Conservation (phyloP, 345 rosid genomes). For the Salix exigua region DNA sequence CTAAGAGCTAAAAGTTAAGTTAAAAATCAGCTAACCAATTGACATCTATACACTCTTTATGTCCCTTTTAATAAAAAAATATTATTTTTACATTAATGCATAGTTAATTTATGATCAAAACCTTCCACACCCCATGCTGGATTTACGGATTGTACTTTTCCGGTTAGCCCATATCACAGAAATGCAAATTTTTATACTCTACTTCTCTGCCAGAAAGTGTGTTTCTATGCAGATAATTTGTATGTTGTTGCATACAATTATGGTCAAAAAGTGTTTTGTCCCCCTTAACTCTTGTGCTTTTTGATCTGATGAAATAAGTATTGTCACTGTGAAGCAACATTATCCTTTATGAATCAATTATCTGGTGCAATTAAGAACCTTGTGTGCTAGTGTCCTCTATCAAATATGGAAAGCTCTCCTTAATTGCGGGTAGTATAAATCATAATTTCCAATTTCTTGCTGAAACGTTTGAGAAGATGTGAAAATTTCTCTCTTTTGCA, state of each 20-base stretch:
- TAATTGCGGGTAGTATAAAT: not conserved
- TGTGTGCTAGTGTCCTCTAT: not conserved
- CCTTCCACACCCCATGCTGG: too few relatives aligned
- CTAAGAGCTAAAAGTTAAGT: not conserved
- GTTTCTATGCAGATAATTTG: not conserved
- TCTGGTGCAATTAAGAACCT: constrained; percentile 11
- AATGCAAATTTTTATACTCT: too few relatives aligned
- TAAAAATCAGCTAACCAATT: not conserved
- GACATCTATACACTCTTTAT: too few relatives aligned
- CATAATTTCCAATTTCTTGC: not conserved
- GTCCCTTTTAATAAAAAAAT: too few relatives aligned
- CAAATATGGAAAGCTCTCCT: not conserved
- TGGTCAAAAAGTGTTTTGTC: not conserved
- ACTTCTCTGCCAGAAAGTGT: not conserved
- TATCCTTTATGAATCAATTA: constrained; percentile 6
- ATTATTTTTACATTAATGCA: too few relatives aligned
- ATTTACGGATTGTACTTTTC: too few relatives aligned
- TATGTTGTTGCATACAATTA: not conserved
- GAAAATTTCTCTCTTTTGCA: not conserved
- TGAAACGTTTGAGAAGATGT: constrained; percentile 1
- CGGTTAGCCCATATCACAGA: too few relatives aligned
- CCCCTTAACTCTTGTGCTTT: not conserved
- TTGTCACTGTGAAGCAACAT: not conserved
- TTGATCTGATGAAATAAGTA: not conserved
- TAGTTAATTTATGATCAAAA: too few relatives aligned